Conservation (phyloP, 805 yeast species). For the Starmerella vaccinii region DNA sequence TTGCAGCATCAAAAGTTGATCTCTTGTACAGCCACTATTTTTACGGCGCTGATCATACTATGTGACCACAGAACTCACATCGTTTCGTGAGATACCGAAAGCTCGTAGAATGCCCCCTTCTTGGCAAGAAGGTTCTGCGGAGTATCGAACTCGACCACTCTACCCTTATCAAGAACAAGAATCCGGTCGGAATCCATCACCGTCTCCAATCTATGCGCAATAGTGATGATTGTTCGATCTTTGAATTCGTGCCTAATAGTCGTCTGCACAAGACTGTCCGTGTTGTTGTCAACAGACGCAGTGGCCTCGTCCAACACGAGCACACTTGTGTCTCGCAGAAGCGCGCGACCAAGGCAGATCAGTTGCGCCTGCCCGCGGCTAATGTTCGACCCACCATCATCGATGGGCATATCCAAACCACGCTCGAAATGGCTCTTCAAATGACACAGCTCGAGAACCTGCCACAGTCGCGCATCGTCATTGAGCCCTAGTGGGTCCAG, state of each 20-base stretch:
- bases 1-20: too few species aligned
- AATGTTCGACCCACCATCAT: constrained; percentile 64
- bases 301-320: constrained; percentile 70
- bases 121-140: constrained; percentile 32
- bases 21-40: too few species aligned
- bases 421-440: constrained; percentile 36
- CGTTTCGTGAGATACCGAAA: neutral
- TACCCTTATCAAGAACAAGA: constrained; percentile 37
- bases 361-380: constrained; percentile 77
- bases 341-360: constrained; percentile 65
- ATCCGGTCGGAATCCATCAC: constrained; percentile 59
- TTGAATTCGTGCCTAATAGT: constrained; percentile 54
- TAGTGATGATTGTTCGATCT: constrained; percentile 62
- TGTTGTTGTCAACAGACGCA: constrained; percentile 55
- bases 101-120: neutral
- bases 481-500: constrained; percentile 54
- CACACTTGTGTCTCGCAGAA: constrained; percentile 53
- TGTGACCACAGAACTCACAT: too few species aligned
- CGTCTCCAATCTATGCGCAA: constrained; percentile 69
- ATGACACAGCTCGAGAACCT: constrained; percentile 49
- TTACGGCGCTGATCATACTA: too few species aligned
- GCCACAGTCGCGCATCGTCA: constrained; percentile 48
- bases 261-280: constrained; percentile 59
- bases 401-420: constrained; percentile 42
- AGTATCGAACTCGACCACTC: constrained; percentile 57